These are phyloP conservation scores for Zasmidium angulare DNA, from an alignment of 2,329 filamentous ascomycete species.

Conservation along the genomic window DNA sequence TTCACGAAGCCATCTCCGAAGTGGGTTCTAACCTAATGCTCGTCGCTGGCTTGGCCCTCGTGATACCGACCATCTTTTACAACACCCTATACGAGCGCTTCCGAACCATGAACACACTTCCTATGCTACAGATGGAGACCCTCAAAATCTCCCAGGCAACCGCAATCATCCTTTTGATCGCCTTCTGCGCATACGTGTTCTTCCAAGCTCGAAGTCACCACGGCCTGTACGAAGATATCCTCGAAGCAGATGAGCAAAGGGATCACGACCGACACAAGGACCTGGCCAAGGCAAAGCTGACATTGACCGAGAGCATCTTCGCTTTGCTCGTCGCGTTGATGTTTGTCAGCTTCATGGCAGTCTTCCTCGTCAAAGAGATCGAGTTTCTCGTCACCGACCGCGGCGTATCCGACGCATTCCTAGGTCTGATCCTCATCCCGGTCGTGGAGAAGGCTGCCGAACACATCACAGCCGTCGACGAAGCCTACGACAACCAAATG, in stretches of 20 bases:
- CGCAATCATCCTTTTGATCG: slow-evolving; percentile 67
- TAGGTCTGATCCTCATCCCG: slow-evolving; percentile 74
- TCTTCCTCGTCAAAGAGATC: slow-evolving; percentile 75
- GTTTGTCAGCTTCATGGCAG: slow-evolving; percentile 71
- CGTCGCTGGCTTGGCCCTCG: slow-evolving; percentile 63
- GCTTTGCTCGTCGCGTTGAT: slow-evolving; percentile 65
- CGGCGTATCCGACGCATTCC: slow-evolving; percentile 56
- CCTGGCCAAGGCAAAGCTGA: slow-evolving; percentile 64
- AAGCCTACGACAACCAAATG: slow-evolving; percentile 75
- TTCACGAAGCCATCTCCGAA: slow-evolving; percentile 75
- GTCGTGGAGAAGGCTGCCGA: slow-evolving; percentile 84
- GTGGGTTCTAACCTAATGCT: slow-evolving; percentile 74
- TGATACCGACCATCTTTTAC: slow-evolving; percentile 56
- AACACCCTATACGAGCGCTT: slow-evolving; percentile 28
- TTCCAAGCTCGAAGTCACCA: slow-evolving; percentile 78
- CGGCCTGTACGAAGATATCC: slow-evolving; percentile 72
- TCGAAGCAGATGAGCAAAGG: slow-evolving; percentile 67
- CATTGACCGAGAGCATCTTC: slow-evolving; percentile 68
- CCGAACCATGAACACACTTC: slow-evolving; percentile 3
- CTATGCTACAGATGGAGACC: slow-evolving; percentile 44
- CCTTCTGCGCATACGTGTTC: slow-evolving; percentile 62
- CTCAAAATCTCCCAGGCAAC: slow-evolving; percentile 69
- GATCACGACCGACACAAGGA: slow-evolving; percentile 66
- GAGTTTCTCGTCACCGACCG: slow-evolving; percentile 55
- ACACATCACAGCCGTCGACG: slow-evolving; percentile 78